Conservation (phyloP, 257 asterid genomes). For the Mitragyna speciosa region DNA sequence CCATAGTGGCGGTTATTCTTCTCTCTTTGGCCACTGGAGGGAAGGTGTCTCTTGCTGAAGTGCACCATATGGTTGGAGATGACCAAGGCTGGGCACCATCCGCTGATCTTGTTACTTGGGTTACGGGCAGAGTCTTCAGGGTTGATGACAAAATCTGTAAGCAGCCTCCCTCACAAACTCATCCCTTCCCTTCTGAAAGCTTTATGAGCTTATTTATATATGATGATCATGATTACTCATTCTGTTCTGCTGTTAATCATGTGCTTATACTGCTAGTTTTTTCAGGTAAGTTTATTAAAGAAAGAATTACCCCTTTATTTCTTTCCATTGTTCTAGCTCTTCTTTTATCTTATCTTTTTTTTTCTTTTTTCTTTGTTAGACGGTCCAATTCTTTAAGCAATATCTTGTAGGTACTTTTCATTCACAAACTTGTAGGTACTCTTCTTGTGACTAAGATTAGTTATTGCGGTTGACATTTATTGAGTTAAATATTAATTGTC, state of each 20-base stretch:
- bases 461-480: too few relatives aligned
- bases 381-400: neutral
- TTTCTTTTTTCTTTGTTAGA: neutral
- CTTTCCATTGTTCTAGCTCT: neutral
- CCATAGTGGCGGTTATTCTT: slow-evolving; percentile 11
- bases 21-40: slow-evolving; percentile 16
- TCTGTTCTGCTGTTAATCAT: too few relatives aligned
- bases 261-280: neutral
- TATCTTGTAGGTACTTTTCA: neutral
- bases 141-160: slow-evolving; percentile 72
- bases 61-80: slow-evolving; percentile 63
- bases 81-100: slow-evolving; percentile 46
- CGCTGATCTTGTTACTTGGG: slow-evolving; percentile 48
- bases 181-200: neutral
- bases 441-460: too few relatives aligned
- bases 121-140: slow-evolving; percentile 53
- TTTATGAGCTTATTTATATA: too few relatives aligned
- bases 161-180: neutral
- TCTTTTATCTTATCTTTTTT: neutral
- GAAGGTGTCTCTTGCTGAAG: slow-evolving; percentile 34
- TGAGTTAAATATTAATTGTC: too few relatives aligned
- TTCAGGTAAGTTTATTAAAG: neutral
- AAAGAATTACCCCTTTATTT: neutral
- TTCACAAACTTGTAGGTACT: too few relatives aligned
- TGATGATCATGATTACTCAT: neutral